Conservation (phyloP, 495 filamentous ascomycete genomes). For the Trichocladium uniseriatum region DNA sequence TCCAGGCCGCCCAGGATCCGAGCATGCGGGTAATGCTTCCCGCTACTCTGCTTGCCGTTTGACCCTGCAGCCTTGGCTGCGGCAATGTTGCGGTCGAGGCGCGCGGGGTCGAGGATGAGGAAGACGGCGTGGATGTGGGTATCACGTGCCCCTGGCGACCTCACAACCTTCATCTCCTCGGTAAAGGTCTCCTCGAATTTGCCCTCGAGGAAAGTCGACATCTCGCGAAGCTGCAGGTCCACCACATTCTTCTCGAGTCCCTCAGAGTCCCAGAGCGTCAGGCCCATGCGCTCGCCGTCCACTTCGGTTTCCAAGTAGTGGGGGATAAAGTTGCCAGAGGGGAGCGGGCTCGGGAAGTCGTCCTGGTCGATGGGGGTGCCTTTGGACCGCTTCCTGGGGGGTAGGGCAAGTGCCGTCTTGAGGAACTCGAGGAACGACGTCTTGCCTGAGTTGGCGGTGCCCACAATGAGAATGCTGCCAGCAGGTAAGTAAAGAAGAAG, state of each 20-base stretch:
- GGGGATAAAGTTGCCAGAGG: slow-evolving; percentile 60
- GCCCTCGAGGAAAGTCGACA: slow-evolving; percentile 85
- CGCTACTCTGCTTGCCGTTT: slow-evolving; percentile 45
- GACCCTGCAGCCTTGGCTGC: slow-evolving; percentile 47
- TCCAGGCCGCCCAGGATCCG: slow-evolving; percentile 64
- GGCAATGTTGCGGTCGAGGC: slow-evolving; percentile 74
- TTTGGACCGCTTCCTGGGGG: slow-evolving; percentile 60
- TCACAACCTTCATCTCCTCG: slow-evolving; percentile 95
- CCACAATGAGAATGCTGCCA: slow-evolving; percentile 79
- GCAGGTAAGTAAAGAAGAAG: slow-evolving; percentile 1
- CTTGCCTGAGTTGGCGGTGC: slow-evolving; percentile 83
- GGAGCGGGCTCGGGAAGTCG: slow-evolving; percentile 39
- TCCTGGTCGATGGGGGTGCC: slow-evolving; percentile 43
- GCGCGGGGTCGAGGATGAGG: slow-evolving; percentile 78
- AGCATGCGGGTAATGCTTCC: slow-evolving; percentile 37
- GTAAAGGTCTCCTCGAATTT: slow-evolving; percentile 97
- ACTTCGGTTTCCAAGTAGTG: slow-evolving; percentile 93
- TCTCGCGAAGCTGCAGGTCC: slow-evolving; percentile 85
- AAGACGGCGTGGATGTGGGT: slow-evolving; percentile 97
- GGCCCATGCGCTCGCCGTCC: slow-evolving; percentile 80
- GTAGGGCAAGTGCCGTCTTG: slow-evolving; percentile 68
- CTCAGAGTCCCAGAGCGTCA: slow-evolving; percentile 93
- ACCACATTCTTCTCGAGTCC: slow-evolving; percentile 90
- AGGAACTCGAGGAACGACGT: slow-evolving; percentile 96
- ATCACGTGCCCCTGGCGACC: slow-evolving; percentile 86